A percentile compares a stretch with the other conserved stretches of the same genome.
Conservation (phyloP, 768 basidiomycete genomes). For the Suillus weaverae region DNA sequence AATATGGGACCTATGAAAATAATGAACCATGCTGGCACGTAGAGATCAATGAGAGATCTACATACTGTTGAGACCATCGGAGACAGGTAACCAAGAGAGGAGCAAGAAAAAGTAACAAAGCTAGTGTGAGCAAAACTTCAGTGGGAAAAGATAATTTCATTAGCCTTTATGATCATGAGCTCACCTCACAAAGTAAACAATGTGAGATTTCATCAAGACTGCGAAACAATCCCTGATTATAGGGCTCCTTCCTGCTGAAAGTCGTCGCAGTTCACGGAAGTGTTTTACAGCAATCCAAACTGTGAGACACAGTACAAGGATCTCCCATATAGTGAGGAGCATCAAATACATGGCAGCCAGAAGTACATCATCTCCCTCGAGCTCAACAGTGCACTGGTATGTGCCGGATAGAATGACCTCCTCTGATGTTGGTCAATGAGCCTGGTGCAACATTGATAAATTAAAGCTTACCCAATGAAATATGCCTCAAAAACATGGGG, state of each 20-base stretch:
- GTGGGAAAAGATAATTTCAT: background rate
- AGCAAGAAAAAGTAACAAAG: background rate
- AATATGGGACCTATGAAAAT: background rate
- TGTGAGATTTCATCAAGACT: background rate
- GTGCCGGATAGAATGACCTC: background rate
- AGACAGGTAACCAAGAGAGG: background rate
- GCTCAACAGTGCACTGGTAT: background rate
- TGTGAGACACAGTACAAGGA: background rate
- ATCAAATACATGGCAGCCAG: background rate
- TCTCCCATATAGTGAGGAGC: background rate
- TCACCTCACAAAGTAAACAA: background rate
- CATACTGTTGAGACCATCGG: background rate
- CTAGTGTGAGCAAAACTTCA: background rate
- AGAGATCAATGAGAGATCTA: background rate
- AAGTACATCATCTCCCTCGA: background rate
- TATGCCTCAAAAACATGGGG: background rate
- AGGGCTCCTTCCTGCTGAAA: background rate
- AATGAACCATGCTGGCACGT: background rate
- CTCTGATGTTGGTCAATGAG: background rate
- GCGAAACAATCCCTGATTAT: background rate
- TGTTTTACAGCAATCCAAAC: background rate
- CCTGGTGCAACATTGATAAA: background rate
- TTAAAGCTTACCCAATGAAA: background rate
- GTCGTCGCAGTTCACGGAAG: background rate
- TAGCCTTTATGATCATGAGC: background rate